phyloP scores from a whole-genome alignment of 805 yeast species.

The Tetrapisispora nanseiensis region DNA sequence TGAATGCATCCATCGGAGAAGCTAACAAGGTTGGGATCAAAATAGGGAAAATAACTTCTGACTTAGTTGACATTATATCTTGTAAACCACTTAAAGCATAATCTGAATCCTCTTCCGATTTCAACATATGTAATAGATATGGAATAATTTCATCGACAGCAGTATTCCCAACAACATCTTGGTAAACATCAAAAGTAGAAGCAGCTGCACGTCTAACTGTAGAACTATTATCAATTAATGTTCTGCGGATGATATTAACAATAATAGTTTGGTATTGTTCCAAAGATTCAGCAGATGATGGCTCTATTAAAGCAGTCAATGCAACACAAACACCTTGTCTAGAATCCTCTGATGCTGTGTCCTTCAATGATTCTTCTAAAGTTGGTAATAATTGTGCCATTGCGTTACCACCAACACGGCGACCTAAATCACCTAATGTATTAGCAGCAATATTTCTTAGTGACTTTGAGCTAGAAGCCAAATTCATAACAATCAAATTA shows the following conservation, averaged over 20 bases:
- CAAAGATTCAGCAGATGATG: conserved; percentile 55
- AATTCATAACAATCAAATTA: conserved; percentile 63
- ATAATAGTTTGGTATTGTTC: conserved; percentile 56
- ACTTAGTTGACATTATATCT: conserved; percentile 83
- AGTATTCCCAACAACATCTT: conserved; percentile 66
- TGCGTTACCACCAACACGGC: conserved; percentile 86
- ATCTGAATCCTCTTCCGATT: conserved; percentile 47
- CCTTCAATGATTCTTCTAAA: conserved; percentile 51
- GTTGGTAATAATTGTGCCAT: conserved; percentile 79
- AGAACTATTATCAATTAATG: conserved; percentile 64
- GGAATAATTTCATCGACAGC: conserved; percentile 90
- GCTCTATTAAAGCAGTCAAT: conserved; percentile 69
- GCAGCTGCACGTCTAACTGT: conserved; percentile 88
- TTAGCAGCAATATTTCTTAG: conserved; percentile 86
- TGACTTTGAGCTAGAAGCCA: conserved; percentile 71
- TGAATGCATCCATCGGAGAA: conserved; percentile 73
- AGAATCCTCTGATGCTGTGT: conserved; percentile 64
- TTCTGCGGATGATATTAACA: conserved; percentile 64
- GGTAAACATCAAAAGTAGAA: conserved; percentile 77
- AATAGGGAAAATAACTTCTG: conserved; percentile 89
- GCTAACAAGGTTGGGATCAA: conserved; percentile 74
- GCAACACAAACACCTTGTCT: conserved; percentile 97
- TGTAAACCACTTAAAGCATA: conserved; percentile 79
- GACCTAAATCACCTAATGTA: conserved; percentile 88
- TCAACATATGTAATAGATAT: conserved; percentile 60